phyloP scores from a whole-genome alignment of 2,329 filamentous ascomycete species.

The Clonostachys byssicola region DNA sequence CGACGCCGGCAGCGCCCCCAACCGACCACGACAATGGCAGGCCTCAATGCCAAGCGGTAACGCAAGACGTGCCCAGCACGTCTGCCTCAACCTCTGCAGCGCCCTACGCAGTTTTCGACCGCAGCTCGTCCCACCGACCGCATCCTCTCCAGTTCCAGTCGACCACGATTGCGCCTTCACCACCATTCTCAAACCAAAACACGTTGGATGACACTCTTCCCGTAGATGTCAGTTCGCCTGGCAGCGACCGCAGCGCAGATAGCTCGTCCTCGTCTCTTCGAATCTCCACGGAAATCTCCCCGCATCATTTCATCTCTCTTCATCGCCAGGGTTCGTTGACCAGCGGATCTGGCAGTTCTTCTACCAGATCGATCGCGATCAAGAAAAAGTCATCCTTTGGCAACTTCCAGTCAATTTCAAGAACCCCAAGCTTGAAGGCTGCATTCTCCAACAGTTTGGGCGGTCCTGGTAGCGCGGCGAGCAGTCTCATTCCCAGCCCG shows the following conservation, averaged over 20 bases:
- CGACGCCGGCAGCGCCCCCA: background rate
- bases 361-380: constrained; percentile 11
- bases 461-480: constrained; percentile 47
- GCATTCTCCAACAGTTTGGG: constrained; percentile 44
- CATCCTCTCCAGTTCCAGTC: constrained; percentile 4
- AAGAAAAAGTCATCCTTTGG: constrained; percentile 19
- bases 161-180: constrained; percentile 7
- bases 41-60: background rate
- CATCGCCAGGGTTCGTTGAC: constrained; percentile 8
- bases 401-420: constrained; percentile 44
- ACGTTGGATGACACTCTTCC: background rate
- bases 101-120: background rate
- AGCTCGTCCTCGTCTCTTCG: constrained; percentile 17
- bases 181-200: background rate
- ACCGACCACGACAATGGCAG: background rate
- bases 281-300: constrained; percentile 29
- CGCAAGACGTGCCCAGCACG: no score
- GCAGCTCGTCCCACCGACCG: background rate
- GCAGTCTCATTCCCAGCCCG: constrained; percentile 68
- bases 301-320: background rate
- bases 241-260: no score
- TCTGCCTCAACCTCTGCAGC: no score
- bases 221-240: constrained; percentile 7
- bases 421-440: constrained; percentile 60
- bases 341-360: constrained; percentile 9